A percentile compares a stretch with the other conserved stretches of the same genome.
Evolutionary conservation across 2,329 filamentous ascomycete genomes (phyloP).

Genomic region (Magnaporthales sp.): DNA sequence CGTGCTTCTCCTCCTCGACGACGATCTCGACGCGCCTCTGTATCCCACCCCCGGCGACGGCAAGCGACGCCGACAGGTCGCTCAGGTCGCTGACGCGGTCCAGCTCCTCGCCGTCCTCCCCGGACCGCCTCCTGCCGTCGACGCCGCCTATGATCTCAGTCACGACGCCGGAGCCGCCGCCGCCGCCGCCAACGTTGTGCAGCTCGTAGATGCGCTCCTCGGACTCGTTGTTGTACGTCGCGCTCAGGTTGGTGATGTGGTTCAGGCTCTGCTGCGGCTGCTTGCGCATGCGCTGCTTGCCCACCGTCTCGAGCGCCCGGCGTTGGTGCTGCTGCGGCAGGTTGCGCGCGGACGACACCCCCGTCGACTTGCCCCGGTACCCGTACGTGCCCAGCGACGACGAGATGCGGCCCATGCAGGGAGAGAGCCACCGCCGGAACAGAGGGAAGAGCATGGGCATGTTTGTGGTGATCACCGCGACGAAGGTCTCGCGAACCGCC

Average conservation of each 20-base stretch:
- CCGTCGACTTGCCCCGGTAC: neutral
- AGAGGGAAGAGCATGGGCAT: conserved; percentile 15
- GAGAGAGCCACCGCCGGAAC: conserved; percentile 7
- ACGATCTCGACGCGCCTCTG: neutral
- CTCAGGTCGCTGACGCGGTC: neutral
- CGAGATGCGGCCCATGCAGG: neutral
- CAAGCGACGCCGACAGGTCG: neutral
- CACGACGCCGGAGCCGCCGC: neutral
- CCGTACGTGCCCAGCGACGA: neutral
- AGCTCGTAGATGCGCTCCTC: conserved; percentile 1
- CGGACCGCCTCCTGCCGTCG: neutral
- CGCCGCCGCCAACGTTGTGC: neutral
- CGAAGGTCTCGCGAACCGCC: conserved; percentile 21
- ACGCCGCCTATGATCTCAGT: neutral
- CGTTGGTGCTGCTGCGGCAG: conserved; percentile 41
- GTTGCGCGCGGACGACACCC: conserved; percentile 29
- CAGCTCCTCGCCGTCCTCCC: neutral
- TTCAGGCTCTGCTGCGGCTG: neutral
- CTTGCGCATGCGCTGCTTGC: conserved; percentile 33
- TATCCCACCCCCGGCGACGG: neutral
- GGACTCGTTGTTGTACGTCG: neutral
- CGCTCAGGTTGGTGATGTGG: neutral
- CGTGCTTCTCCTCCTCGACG: neutral
- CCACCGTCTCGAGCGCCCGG: conserved; percentile 70
- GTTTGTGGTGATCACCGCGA: conserved; percentile 16